Base-by-base conservation (phyloP, 1,139 yeast species). In the Magnusiomyces paraingens region DNA sequence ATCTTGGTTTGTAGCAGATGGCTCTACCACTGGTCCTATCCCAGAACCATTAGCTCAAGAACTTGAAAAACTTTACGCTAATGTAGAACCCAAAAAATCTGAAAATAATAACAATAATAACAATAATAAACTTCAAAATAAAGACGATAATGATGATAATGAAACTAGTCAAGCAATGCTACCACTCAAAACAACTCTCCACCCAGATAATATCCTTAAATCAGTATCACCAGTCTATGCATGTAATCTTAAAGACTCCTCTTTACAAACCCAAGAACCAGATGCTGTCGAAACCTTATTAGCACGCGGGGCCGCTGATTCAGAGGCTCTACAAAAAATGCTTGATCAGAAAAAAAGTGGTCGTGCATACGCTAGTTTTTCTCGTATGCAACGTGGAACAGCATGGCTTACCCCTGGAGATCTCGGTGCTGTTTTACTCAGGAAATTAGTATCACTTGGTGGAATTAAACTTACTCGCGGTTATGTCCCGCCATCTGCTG, bases 1-100 rank as follows among this genome's bases (percentile, higher is more conserved):
- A 0, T 69, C 82, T 1, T 91, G 99, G 99, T 89, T 88, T 65
- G 73, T 76, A 50, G 67, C 78, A 3, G 80, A 79, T 52, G 83
- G 84, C 2, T 62, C 65, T 40, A 59, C 63, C 36, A 59, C 67
- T 22, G 65, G 67, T 5, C 97, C 97, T 0, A 69, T 89, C 29
- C 68, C 77, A 2, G 73, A 73, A 8, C 67, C 70, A 1, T 55
- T 84, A 3, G 73, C 95, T 0, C 70, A 73, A 1, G 81, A 79
- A 52, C 65, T 91, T 18, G 98, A 91, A 66, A 61, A 64, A 1
- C 79, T 80, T 0, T 85, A 79, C 65, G 69, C 48, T 72, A 55
- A 39, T 52, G 60, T 18, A 53, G 21, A 47, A 49, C 50, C 47
- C 59, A 44, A 48, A 51, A 49, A 42, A 6, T 38, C 26, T 45